Percentiles rank a stretch among this genome's conserved stretches.
Conservation (phyloP, 2,329 filamentous ascomycete species). For the Xylariaceae sp. region DNA sequence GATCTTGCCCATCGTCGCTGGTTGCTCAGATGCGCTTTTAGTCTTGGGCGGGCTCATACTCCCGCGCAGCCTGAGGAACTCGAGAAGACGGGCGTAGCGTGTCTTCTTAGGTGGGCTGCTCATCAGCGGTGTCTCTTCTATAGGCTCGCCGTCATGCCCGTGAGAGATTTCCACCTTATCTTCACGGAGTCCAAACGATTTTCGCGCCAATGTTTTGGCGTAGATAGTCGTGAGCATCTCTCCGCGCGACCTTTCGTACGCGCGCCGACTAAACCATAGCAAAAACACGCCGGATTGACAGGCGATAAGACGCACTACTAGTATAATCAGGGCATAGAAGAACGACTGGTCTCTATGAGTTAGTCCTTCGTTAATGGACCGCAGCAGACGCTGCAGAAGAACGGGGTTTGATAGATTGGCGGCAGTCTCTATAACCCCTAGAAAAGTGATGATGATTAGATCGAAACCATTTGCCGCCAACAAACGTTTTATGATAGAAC, state of each 20-base stretch:
- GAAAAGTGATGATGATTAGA: constrained; percentile 65
- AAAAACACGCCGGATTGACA: constrained; percentile 69
- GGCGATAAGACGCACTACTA: constrained; percentile 62
- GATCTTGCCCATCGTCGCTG: constrained; percentile 87
- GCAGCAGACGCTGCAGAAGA: constrained; percentile 71
- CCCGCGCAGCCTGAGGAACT: constrained; percentile 31
- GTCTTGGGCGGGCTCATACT: constrained; percentile 24
- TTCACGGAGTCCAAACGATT: constrained; percentile 51
- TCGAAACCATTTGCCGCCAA: constrained; percentile 79
- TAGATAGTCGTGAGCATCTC: constrained; percentile 87
- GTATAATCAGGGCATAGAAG: constrained; percentile 65
- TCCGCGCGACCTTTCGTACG: constrained; percentile 81
- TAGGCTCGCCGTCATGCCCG: constrained; percentile 19
- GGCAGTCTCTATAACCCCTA: constrained; percentile 65
- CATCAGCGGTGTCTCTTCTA: constrained; percentile 31
- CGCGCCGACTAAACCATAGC: constrained; percentile 81
- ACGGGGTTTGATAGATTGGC: constrained; percentile 64
- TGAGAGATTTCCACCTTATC: constrained; percentile 26
- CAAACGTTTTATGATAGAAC: constrained; percentile 71
- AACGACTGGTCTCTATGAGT: constrained; percentile 59
- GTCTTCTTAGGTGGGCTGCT: constrained; percentile 27
- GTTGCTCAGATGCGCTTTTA: constrained; percentile 45
- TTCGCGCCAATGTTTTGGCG: constrained; percentile 73
- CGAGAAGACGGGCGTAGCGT: constrained; percentile 33
- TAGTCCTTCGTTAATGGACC: constrained; percentile 61